phyloP scores from a whole-genome alignment of 2,329 filamentous ascomycete species.

The Fusarium siculi region DNA sequence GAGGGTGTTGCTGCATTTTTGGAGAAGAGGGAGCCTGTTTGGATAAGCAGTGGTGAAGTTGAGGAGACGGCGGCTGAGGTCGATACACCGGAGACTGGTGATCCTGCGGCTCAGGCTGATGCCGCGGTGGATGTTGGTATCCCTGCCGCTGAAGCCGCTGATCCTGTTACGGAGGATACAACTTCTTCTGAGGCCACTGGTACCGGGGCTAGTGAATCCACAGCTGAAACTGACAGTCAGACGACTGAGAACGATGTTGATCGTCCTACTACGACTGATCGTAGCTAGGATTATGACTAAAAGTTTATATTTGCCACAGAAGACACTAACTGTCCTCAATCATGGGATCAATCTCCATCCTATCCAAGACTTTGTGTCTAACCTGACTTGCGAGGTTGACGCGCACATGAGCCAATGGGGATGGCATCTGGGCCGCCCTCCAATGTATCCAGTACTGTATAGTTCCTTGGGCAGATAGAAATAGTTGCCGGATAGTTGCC shows the following conservation, averaged over 20 bases:
- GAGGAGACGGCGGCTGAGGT: background rate
- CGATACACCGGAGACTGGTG: too few relatives aligned
- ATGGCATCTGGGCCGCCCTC: too few relatives aligned
- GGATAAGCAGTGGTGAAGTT: constrained; percentile 4
- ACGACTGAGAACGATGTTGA: fast-evolving
- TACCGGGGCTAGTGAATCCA: background rate
- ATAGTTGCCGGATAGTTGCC: fast-evolving
- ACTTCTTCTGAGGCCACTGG: fast-evolving
- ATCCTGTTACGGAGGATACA: fast-evolving
- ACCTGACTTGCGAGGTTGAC: too few relatives aligned
- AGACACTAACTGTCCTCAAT: too few relatives aligned
- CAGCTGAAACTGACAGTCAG: too few relatives aligned
- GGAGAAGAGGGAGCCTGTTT: constrained; percentile 22
- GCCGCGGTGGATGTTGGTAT: background rate
- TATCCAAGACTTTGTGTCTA: too few relatives aligned
- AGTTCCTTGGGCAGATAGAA: background rate
- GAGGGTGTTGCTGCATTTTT: constrained; percentile 41
- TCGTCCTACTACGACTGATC: fast-evolving
- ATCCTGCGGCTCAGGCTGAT: too few relatives aligned
- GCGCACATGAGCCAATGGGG: too few relatives aligned
- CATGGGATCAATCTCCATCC: too few relatives aligned
- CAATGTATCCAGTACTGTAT: too few relatives aligned
- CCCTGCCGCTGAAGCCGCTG: fast-evolving
- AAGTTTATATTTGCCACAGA: too few relatives aligned
- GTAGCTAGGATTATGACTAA: too few relatives aligned